Percentiles rank a stretch among this genome's conserved stretches.
These are phyloP conservation scores for Clonostachys rhizophaga DNA, from an alignment of 2,329 filamentous ascomycete species.

Conservation along the genomic window DNA sequence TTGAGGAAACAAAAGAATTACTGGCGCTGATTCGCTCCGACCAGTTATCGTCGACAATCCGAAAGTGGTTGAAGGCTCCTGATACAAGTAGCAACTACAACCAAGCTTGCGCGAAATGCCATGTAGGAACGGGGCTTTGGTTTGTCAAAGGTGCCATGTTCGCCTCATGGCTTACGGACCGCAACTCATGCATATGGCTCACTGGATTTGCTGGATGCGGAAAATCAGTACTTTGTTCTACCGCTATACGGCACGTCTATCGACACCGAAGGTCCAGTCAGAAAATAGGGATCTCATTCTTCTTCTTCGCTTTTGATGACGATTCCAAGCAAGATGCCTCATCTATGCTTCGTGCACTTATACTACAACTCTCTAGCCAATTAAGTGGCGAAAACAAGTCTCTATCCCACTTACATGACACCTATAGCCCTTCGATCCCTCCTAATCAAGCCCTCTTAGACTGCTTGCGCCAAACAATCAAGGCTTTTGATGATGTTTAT, in stretches of 20 bases:
- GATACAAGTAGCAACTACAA: slow-evolving; percentile 26
- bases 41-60: slow-evolving; percentile 16
- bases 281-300: slow-evolving; percentile 22
- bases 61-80: slow-evolving; percentile 25
- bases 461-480: slow-evolving; percentile 13
- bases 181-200: slow-evolving; percentile 29
- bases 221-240: slow-evolving; percentile 31
- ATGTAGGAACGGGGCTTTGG: slow-evolving; percentile 25
- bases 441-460: slow-evolving; percentile 11
- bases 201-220: slow-evolving; percentile 30
- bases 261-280: slow-evolving; percentile 10
- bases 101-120: slow-evolving; percentile 18
- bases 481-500: slow-evolving; percentile 23
- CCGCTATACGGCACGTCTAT: slow-evolving; percentile 20
- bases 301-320: slow-evolving; percentile 33
- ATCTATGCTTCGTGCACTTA: slow-evolving; percentile 21
- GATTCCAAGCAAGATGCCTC: slow-evolving; percentile 19
- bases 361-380: slow-evolving; percentile 24
- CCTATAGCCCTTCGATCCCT: slow-evolving; percentile 8
- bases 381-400: slow-evolving; percentile 6
- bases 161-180: slow-evolving; percentile 14
- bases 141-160: slow-evolving; percentile 13
- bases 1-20: slow-evolving; percentile 17
- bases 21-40: slow-evolving; percentile 14
- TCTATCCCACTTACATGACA: slow-evolving; percentile 9